These are phyloP conservation scores for Anethum foeniculum DNA, from an alignment of 140 eudicot species.

Conservation along the genomic window DNA sequence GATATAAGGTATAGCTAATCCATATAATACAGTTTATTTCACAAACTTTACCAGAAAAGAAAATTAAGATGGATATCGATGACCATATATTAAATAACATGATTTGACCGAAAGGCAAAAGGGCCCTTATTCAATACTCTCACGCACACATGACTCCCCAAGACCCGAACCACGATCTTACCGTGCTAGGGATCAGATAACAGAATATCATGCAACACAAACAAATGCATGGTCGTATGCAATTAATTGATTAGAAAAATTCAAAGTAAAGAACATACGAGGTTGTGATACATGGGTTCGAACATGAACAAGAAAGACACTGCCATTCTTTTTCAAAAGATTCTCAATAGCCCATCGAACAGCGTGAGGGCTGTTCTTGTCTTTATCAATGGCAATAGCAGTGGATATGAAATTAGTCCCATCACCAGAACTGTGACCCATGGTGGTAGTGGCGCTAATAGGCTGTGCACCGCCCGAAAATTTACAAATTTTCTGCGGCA, in stretches of 20 bases:
- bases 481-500: neutral
- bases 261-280: conserved; percentile 24
- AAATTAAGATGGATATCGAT: neutral
- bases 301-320: conserved; percentile 47
- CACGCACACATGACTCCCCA: neutral
- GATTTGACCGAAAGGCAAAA: neutral
- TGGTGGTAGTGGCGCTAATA: neutral
- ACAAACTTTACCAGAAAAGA: neutral
- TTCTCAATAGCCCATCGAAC: conserved; percentile 51
- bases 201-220: neutral
- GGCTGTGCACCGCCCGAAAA: conserved; percentile 8
- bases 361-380: conserved; percentile 52
- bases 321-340: conserved; percentile 17
- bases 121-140: neutral
- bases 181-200: too few species aligned
- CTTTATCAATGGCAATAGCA: conserved; percentile 47
- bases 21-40: neutral
- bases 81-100: neutral
- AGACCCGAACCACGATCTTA: neutral
- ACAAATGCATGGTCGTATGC: neutral
- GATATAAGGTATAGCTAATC: neutral
- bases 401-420: conserved; percentile 14
- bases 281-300: conserved; percentile 16
- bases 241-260: neutral
- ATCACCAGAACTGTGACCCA: conserved; percentile 15